Base-by-base conservation (phyloP, 371 early-diverging fungal genomes). In the Synchytrium microbalum region DNA sequence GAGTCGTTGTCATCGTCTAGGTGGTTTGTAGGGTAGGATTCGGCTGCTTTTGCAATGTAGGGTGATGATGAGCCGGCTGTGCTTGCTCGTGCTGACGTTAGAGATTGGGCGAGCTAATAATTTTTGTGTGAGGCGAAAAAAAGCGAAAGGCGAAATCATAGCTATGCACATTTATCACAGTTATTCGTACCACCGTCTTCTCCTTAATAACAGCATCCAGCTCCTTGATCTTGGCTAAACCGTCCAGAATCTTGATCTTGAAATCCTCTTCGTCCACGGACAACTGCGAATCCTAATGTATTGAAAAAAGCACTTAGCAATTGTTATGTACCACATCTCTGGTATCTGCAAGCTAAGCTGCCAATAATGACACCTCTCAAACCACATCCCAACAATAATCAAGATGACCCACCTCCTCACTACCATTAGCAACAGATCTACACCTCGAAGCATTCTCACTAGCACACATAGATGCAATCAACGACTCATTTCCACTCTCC, bases 211-310 rank as follows among this genome's bases (percentile, higher is more conserved):
- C 54, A 1, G 55, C 29, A 59, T 77, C 77, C 32, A 72, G 67
- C 54, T 75, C 66, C 58, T 69, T 63, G 58, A 77, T 77, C 58
- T 64, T 69, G 16, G 56, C 3, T 29, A 71, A 54, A n/a, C 76
- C 76, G 8, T 63, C 32, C 25, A 23, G 64, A 55, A 73, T 68
- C 64, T 68, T 64, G 8, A 13, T 24, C 56, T 5, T 38, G 10
- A 5, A 19, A 5, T 5, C 19, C 46, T 38, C 46, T 19, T 19
- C 46, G 46, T 38, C 46, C 10, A 5, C 46, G 10, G 46, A 19
- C 46, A 5, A 5, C 46, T 38, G 19, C 46, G n/a, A n/a, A n/a
- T n/a, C n/a, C n/a, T n/a, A n/a, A n/a, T n/a, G n/a, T n/a, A n/a
- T n/a, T n/a, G n/a, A n/a, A n/a, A n/a, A n/a, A n/a, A n/a, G n/a